Base-by-base conservation (phyloP, 2,329 filamentous ascomycete species). In the Scortechinia acanthostroma region DNA sequence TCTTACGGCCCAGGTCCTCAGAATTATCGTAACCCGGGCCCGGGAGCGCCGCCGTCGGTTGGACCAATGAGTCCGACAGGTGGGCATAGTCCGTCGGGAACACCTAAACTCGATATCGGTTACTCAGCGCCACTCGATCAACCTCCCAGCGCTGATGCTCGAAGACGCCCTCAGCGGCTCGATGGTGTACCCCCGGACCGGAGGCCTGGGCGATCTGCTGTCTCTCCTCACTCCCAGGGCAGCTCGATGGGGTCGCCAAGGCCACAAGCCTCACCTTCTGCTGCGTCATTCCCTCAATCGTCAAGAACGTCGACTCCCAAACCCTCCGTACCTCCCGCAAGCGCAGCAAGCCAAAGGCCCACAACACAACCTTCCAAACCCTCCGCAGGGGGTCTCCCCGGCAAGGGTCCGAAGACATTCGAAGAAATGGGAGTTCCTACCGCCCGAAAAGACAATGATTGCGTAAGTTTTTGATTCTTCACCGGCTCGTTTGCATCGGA, bases 41-140 rank as follows among this genome's bases (percentile, higher is more conserved):
- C 13, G 13, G 17, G 13, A 6, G 6, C 14, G 6, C 6, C 10
- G 6, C 35, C 35, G 17, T 6, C 10, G 6, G 20, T 6, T 19
- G 35, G 13, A 13, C 35, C 35, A 6, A 40, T 19, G 35, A 60
- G 57, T 46, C 58, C 62, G n/a, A 51, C 46, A 20, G 53, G 50
- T 44, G 51, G 53, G 50, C 51, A 48, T 42, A 54, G 52, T 23
- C 54, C 58, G 42, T 54, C 55, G 5, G 56, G 55, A 33, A 52
- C 59, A 33, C 57, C 66, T 25, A 60, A 61, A 49, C 49, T 70
- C 21, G 68, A 71, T 49, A 65, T 71, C 49, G 69, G 69, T 21
- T 72, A 65, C 48, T 67, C 67, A 21, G 69, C 69, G 33, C 69
- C 69, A 6, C 53, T 64, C 22, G 67, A 71, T 23, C n/a, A n/a